Conservation (phyloP, 2,329 filamentous ascomycete genomes). For the Fusarium sp. region DNA sequence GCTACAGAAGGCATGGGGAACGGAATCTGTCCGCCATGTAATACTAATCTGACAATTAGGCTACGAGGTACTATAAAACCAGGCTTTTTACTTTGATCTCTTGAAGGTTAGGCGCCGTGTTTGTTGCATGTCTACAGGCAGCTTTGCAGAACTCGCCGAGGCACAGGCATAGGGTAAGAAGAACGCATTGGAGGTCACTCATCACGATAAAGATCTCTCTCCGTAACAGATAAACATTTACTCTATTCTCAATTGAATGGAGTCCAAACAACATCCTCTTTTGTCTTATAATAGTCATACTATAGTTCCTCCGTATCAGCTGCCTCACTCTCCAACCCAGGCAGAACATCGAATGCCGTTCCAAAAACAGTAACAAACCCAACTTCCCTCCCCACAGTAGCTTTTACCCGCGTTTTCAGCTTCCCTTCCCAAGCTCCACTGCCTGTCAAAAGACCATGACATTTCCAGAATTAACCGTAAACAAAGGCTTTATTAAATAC, state of each 20-base stretch:
- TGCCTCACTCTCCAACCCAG: not conserved
- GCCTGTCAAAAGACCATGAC: not conserved
- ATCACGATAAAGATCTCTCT: not conserved
- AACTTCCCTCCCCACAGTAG: slow-evolving; percentile 1
- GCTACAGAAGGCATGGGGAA: too few relatives aligned
- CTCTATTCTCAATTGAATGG: fast-evolving
- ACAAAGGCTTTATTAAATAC: not conserved
- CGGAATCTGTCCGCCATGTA: too few relatives aligned
- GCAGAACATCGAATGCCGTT: not conserved
- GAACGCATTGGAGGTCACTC: too few relatives aligned
- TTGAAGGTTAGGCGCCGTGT: too few relatives aligned
- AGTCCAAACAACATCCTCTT: fast-evolving
- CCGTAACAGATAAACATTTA: fast-evolving
- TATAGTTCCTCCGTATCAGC: too few relatives aligned
- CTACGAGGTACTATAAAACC: too few relatives aligned
- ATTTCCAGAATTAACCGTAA: slow-evolving; percentile 6
- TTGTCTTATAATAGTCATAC: not conserved
- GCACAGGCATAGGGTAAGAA: not conserved
- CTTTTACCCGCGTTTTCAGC: not conserved
- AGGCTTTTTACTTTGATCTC: too few relatives aligned
- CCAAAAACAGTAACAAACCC: slow-evolving; percentile 1
- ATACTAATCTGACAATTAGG: too few relatives aligned
- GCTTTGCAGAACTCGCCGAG: not conserved
- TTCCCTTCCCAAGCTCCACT: slow-evolving; percentile 2
- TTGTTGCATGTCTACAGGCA: not conserved